Base-by-base conservation (phyloP, 768 basidiomycete species). In the Cyclocybe cylindracea region DNA sequence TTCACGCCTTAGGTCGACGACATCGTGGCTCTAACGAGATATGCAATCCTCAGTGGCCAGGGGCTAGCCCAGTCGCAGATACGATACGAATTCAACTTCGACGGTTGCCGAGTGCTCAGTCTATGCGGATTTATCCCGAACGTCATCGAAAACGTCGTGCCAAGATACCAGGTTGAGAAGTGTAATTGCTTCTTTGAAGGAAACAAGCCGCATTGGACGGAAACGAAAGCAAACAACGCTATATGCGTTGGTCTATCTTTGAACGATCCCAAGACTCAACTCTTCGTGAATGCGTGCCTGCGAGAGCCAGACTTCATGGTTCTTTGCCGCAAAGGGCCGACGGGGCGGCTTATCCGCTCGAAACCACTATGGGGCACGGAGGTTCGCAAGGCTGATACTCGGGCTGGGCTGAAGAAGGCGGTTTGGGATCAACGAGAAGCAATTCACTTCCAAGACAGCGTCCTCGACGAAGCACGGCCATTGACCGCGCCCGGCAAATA, bases 41-140 rank as follows among this genome's bases (percentile, higher is more conserved):
- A 57, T 37, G 47, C 53, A 13, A 24, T 54, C 29, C 48, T 60
- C 9, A 54, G 40, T 33, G 42, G 50, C 34, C 43, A 36, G 34
- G 44, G 39, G 5, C 41, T 60, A 13, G 49, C 59, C n/a, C 55
- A 57, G 29, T 54, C 50, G 8, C 38, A 51, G 9, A 54, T 48
- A 1, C 37, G 41, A 42, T 60, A 54, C 48, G 44, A 57, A n/a
- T 57, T 46, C 31, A 37, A 51, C 14, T 50, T 49, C 24, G 48
- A 52, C 13, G 53, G 49, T 29, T 48, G 36, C 16, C 50, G 47
- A 19, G 44, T 36, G 19, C 47, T 60, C 5, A 43, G 41, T 10
- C 35, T 57, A 11, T 60, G 59, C 24, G 59, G 59, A n/a, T 57
- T 57, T 37, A 46, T 57, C 16, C 59, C 59, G 35, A 57, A 60